These are phyloP conservation scores for Calamus simplicifolius DNA, from an alignment of 176 grass and related monocot species.

Conservation along the genomic window DNA sequence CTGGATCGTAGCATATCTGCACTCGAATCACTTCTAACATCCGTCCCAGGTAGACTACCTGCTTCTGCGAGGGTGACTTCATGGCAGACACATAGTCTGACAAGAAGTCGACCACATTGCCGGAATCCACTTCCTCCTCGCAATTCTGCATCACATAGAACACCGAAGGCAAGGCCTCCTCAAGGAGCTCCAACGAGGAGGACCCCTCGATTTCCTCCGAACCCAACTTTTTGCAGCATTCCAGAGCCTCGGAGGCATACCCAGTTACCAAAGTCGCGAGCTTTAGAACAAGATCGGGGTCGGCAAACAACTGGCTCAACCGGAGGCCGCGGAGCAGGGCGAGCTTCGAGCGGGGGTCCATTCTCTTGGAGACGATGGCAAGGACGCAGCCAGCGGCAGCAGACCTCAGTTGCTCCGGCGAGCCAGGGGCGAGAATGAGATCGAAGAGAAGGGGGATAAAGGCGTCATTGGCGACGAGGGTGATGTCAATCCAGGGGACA, in stretches of 20 bases:
- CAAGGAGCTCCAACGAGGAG: slow-evolving; percentile 56
- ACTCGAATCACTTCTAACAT: slow-evolving; percentile 68
- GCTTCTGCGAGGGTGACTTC: slow-evolving; percentile 73
- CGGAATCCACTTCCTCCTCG: slow-evolving; percentile 58
- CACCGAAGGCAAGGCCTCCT: slow-evolving; percentile 69
- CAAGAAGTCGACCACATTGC: slow-evolving; percentile 71
- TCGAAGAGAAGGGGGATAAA: slow-evolving; percentile 87
- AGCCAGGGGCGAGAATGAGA: slow-evolving; percentile 50
- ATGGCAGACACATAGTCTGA: slow-evolving; percentile 65
- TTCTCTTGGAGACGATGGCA: slow-evolving; percentile 69
- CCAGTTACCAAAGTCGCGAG: slow-evolving; percentile 52
- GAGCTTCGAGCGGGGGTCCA: slow-evolving; percentile 67
- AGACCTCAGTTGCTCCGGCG: slow-evolving; percentile 32
- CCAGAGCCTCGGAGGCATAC: slow-evolving; percentile 61
- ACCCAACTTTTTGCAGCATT: slow-evolving; percentile 68
- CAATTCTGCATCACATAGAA: slow-evolving; percentile 63
- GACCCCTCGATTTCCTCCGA: slow-evolving; percentile 42
- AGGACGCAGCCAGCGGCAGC: slow-evolving; percentile 64
- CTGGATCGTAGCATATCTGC: slow-evolving; percentile 69
- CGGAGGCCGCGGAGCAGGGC: slow-evolving; percentile 59
- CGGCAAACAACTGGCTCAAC: slow-evolving; percentile 35
- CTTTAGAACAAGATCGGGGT: slow-evolving; percentile 49
- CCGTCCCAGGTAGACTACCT: slow-evolving; percentile 46
- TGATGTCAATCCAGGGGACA: slow-evolving; percentile 87
- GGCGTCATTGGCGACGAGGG: slow-evolving; percentile 70